Conservation (phyloP, 148 eudicot species). For the Rhododendron simsii region DNA sequence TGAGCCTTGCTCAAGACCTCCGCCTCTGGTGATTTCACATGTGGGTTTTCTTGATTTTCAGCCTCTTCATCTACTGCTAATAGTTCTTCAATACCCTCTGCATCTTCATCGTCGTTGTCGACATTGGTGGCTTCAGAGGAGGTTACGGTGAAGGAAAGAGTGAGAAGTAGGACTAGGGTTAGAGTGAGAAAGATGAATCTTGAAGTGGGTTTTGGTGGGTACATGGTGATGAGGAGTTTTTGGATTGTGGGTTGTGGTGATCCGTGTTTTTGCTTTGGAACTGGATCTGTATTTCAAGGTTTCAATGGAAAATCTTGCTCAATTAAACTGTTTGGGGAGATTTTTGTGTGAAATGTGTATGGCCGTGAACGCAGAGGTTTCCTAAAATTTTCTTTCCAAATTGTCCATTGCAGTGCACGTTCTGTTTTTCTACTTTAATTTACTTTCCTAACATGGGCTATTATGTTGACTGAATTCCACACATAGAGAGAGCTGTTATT, state of each 20-base stretch:
- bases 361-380: neutral
- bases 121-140: constrained; percentile 9
- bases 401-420: constrained; percentile 8
- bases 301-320: neutral
- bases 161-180: constrained; percentile 25
- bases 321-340: neutral
- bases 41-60: constrained; percentile 20
- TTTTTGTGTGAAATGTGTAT: neutral
- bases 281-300: constrained; percentile 19
- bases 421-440: neutral
- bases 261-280: neutral
- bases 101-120: constrained; percentile 32
- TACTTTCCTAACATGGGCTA: neutral
- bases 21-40: constrained; percentile 39
- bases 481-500: neutral
- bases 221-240: constrained; percentile 15
- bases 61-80: constrained; percentile 64
- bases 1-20: constrained; percentile 64
- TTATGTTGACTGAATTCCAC: neutral
- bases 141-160: constrained; percentile 15
- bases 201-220: constrained; percentile 28
- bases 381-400: neutral
- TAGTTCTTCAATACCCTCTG: constrained; percentile 57
- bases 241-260: constrained; percentile 1
- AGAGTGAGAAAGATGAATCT: constrained; percentile 32